These are phyloP conservation scores for Podila epigama DNA, from an alignment of 192 early-diverging fungal genomes.

Conservation along the genomic window DNA sequence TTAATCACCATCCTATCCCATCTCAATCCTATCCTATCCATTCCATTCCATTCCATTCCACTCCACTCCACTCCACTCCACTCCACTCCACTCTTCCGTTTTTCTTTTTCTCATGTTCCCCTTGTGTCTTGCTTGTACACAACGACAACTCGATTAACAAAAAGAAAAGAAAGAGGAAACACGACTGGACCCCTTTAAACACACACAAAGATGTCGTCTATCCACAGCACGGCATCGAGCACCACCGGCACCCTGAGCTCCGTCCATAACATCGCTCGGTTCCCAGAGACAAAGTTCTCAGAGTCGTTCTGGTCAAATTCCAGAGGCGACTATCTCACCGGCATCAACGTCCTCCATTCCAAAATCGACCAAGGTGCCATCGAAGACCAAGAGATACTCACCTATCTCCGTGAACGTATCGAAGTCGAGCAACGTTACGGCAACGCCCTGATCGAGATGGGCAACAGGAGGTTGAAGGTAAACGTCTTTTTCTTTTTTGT, in stretches of 20 bases:
- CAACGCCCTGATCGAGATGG: conserved; percentile 40
- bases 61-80: background rate
- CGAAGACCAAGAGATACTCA: conserved; percentile 65
- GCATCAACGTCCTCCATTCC: conserved; percentile 56
- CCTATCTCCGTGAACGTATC: conserved; percentile 58
- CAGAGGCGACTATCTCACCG: conserved; percentile 54
- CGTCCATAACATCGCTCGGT: conserved; percentile 7
- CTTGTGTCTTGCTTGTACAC: background rate
- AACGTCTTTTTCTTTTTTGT: background rate
- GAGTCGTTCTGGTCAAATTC: conserved; percentile 51
- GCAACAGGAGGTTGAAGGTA: conserved; percentile 36
- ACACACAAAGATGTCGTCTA: background rate
- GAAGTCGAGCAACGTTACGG: conserved; percentile 55
- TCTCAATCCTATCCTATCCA: too few relatives aligned
- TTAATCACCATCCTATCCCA: background rate
- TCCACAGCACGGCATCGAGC: background rate
- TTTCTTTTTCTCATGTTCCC: background rate
- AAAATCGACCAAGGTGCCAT: conserved; percentile 59
- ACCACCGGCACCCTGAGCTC: conserved; percentile 2
- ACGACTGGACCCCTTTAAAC: background rate
- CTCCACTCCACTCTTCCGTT: background rate
- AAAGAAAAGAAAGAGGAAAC: background rate
- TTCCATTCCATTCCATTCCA: too few relatives aligned
- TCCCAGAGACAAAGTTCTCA: conserved; percentile 49
- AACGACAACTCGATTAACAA: background rate